These are phyloP conservation scores for Sindora glabra DNA, from an alignment of 306 rosid genomes.

Conservation along the genomic window DNA sequence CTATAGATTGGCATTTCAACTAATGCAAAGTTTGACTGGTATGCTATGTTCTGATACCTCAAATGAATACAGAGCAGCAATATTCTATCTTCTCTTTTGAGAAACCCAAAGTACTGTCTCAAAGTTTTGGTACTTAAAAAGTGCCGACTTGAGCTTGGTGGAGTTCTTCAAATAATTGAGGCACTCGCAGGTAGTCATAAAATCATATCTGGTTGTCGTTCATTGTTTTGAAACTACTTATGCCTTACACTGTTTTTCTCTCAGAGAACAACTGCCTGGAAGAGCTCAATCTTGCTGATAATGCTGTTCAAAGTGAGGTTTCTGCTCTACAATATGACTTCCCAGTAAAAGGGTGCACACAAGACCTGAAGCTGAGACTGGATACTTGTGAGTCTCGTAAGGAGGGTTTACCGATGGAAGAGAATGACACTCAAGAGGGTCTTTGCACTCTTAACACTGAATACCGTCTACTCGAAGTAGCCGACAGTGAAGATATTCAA, in stretches of 20 bases:
- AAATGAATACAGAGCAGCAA: conserved; percentile 50
- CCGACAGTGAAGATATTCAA: conserved; percentile 69
- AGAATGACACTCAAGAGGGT: conserved; percentile 30
- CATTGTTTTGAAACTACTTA: neutral
- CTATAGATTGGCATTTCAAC: too few relatives aligned
- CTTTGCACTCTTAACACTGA: conserved; percentile 24
- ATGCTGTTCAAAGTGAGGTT: conserved; percentile 29
- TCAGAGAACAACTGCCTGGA: conserved; percentile 58
- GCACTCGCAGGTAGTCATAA: conserved; percentile 55
- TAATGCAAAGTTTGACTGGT: neutral
- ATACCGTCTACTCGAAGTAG: conserved; percentile 51
- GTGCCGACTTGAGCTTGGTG: conserved; percentile 71
- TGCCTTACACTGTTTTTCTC: neutral
- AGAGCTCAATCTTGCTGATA: conserved; percentile 68
- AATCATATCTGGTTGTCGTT: conserved; percentile 4
- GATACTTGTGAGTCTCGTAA: conserved; percentile 14
- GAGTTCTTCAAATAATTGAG: conserved; percentile 60
- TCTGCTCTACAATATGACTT: conserved; percentile 23
- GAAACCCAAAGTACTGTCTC: conserved; percentile 58
- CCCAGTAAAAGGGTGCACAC: conserved; percentile 22
- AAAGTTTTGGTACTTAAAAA: conserved; percentile 65
- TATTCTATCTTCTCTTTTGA: conserved; percentile 51
- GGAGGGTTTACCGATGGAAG: conserved; percentile 14
- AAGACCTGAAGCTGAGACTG: conserved; percentile 22
- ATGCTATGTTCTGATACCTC: conserved; percentile 13